Conservation (phyloP, 345 rosid species). For the Limnanthes douglasii region DNA sequence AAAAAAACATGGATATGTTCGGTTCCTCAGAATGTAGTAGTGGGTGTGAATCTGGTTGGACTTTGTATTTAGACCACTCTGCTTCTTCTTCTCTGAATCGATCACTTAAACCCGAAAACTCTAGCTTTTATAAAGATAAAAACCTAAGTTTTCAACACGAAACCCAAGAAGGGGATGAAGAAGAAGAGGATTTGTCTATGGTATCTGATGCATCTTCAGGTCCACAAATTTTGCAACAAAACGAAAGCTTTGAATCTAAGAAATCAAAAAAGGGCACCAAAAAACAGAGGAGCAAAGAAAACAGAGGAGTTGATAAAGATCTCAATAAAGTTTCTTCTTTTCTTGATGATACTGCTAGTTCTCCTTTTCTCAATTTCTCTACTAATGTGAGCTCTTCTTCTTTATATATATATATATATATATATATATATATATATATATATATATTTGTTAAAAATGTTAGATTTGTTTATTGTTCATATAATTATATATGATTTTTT, state of each 20-base stretch:
- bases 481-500: neutral
- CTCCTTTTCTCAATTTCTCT: slow-evolving; percentile 42
- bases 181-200: slow-evolving; percentile 83
- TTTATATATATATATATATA: neutral
- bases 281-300: slow-evolving; percentile 24
- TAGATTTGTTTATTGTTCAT: neutral
- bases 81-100: slow-evolving; percentile 17
- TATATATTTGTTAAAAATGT: neutral
- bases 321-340: slow-evolving; percentile 24
- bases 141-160: slow-evolving; percentile 4
- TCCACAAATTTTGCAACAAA: slow-evolving; percentile 52
- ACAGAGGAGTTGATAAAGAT: slow-evolving; percentile 14
- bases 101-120: slow-evolving; percentile 11
- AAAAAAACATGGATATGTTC: slow-evolving; percentile 22
- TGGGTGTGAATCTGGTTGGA: slow-evolving; percentile 99
- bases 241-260: slow-evolving; percentile 8
- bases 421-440: neutral
- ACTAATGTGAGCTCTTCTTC: slow-evolving; percentile 22
- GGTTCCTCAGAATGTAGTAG: slow-evolving; percentile 47
- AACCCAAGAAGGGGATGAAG: slow-evolving; percentile 20
- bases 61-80: slow-evolving; percentile 76
- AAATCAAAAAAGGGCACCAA: slow-evolving; percentile 6
- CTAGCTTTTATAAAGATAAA: slow-evolving; percentile 5
- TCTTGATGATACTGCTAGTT: slow-evolving; percentile 92
- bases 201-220: slow-evolving; percentile 99